Evolutionary conservation across 139 green algal genomes (phyloP).

Genomic region (Chlorella sp.): DNA sequence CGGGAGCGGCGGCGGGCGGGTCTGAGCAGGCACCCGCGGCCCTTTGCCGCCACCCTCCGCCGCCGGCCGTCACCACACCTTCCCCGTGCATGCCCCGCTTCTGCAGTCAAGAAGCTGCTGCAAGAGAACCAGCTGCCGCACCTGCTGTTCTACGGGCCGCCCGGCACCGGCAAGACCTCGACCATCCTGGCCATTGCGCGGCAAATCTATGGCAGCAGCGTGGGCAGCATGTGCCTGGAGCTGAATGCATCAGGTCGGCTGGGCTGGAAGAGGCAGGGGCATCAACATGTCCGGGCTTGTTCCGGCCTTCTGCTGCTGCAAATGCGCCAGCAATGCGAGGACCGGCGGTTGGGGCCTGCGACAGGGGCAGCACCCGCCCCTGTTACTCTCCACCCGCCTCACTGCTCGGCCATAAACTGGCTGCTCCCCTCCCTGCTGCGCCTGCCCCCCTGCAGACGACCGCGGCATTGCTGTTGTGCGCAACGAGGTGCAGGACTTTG

Average conservation of each 20-base stretch:
- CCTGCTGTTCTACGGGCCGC: constrained; percentile 98
- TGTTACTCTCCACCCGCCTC: neutral
- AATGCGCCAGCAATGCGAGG: too few relatives aligned
- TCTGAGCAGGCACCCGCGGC: neutral
- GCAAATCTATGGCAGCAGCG: constrained; percentile 72
- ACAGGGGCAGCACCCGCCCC: neutral
- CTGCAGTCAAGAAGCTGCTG: constrained; percentile 53
- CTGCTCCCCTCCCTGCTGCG: neutral
- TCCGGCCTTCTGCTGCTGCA: too few relatives aligned
- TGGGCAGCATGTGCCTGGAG: constrained; percentile 74
- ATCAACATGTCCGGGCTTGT: neutral
- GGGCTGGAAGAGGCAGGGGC: neutral
- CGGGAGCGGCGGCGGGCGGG: too few relatives aligned
- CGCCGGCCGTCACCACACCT: neutral
- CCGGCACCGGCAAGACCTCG: constrained; percentile 98
- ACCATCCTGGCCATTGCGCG: constrained; percentile 91
- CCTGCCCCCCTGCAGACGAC: constrained; percentile 10
- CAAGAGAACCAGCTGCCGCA: constrained; percentile 86
- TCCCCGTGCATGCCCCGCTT: neutral
- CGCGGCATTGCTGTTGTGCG: constrained; percentile 59
- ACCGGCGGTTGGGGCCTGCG: neutral
- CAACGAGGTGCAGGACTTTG: constrained; percentile 98
- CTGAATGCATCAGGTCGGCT: constrained; percentile 95
- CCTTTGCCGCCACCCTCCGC: neutral
- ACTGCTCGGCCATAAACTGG: neutral